A percentile compares a stretch with the other conserved stretches of the same genome.
These are phyloP conservation scores for Monosporozyma siamensis DNA, from an alignment of 805 yeast species.

Conservation along the genomic window DNA sequence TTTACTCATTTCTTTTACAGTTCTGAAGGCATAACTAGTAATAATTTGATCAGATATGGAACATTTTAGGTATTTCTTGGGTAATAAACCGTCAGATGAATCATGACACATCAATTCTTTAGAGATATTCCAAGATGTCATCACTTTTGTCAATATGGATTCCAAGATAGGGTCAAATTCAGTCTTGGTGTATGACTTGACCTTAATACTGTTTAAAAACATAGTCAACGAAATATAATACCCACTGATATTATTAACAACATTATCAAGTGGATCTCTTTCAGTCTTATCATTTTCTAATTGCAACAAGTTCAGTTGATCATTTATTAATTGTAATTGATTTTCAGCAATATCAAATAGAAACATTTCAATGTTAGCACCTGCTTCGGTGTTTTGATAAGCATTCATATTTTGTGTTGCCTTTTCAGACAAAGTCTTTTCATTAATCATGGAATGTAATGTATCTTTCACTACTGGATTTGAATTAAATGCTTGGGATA, in stretches of 20 bases:
- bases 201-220: constrained; percentile 29
- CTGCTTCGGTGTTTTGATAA: constrained; percentile 65
- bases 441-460: constrained; percentile 4
- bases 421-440: constrained; percentile 13
- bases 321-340: constrained; percentile 24
- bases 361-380: constrained; percentile 57
- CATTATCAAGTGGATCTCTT: constrained; percentile 34
- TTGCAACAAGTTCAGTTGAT: constrained; percentile 31
- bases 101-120: constrained; percentile 49
- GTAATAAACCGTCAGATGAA: constrained; percentile 60
- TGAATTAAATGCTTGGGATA: constrained; percentile 32
- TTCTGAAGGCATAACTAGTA: constrained; percentile 71
- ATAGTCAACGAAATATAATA: constrained; percentile 49
- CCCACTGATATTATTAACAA: constrained; percentile 57
- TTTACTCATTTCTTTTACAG: constrained; percentile 63
- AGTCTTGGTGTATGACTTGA: not conserved
- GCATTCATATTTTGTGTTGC: constrained; percentile 35
- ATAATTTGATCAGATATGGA: constrained; percentile 37
- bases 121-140: constrained; percentile 29
- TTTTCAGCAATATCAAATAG: constrained; percentile 32
- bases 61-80: constrained; percentile 35
- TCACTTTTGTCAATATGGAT: constrained; percentile 11
- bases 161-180: constrained; percentile 1
- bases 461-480: not conserved
- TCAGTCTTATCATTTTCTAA: constrained; percentile 29